Evolutionary conservation across 306 rosid species (phyloP).

Genomic region (Glycine tomentella): DNA sequence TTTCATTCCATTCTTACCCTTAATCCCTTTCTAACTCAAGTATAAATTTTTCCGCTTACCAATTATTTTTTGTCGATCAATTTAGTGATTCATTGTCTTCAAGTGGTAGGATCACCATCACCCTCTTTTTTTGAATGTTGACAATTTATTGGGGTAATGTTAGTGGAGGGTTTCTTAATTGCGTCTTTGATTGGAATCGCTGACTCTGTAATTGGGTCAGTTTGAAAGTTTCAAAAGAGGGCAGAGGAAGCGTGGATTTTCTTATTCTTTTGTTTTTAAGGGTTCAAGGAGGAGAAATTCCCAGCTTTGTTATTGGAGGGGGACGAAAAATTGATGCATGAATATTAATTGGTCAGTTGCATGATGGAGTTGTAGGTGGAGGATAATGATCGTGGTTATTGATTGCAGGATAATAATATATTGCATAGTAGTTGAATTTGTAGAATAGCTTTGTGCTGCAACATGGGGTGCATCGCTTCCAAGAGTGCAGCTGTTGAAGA

Average conservation of each 20-base stretch:
- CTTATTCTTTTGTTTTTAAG: background rate
- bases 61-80: background rate
- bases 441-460: slow-evolving; percentile 39
- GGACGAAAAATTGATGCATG: background rate
- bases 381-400: slow-evolving; percentile 10
- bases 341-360: slow-evolving; percentile 40
- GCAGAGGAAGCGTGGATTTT: slow-evolving; percentile 7
- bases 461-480: slow-evolving; percentile 76
- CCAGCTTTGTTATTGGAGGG: slow-evolving; percentile 8
- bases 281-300: slow-evolving; percentile 32
- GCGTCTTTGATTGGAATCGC: slow-evolving; percentile 48
- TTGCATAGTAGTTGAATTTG: slow-evolving; percentile 52
- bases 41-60: slow-evolving; percentile 23
- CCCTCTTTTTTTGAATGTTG: slow-evolving; percentile 24
- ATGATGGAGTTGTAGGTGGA: slow-evolving; percentile 45
- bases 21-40: slow-evolving; percentile 20
- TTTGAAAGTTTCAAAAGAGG: slow-evolving; percentile 42
- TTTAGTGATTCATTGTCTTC: slow-evolving; percentile 13
- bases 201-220: slow-evolving; percentile 46
- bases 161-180: slow-evolving; percentile 40
- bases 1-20: slow-evolving; percentile 29
- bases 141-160: background rate
- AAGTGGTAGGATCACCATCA: background rate
- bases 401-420: slow-evolving; percentile 24
- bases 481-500: slow-evolving; percentile 76